Base-by-base conservation (phyloP, 768 basidiomycete genomes). In the Royoungia palumana region DNA sequence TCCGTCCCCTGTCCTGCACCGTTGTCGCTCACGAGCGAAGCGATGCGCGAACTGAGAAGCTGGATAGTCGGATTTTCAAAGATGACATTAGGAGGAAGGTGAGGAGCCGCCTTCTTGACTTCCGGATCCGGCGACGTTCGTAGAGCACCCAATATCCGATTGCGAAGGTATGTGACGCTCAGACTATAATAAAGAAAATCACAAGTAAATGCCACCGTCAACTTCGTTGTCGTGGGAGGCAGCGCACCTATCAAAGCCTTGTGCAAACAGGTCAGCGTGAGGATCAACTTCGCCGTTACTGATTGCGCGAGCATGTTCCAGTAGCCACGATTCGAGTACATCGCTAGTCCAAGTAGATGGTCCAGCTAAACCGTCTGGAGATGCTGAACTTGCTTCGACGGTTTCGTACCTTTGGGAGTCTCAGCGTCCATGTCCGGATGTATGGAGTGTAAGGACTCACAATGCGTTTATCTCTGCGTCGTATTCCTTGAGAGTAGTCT, bases 41-140 rank as follows among this genome's bases (percentile, higher is more conserved):
- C 22, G 41, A 57, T 36, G 2, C 46, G 39, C 4, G 13, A 12
- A 16, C 48, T 13, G 12, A 57, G 48, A 6, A 35, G 40, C 11
- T 48, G 28, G 14, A 74, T 67, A 2, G 72, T 72, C 10, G 76
- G 76, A 10, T 75, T 58, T 27, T 62, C 57, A 30, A 66, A 69
- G 2, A 78, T 67, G 40, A 72, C 57, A 44, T 61, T 59, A 4
- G 59, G 46, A 1, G 64, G 47, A 0, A 76, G 39, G 0, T 59
- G 46, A 8, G 37, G 42, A 5, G 59, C 59, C 4, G 63, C 53
- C 2, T 58, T 46, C 20, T 59, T 57, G 0, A 63, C 46, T 6
- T 54, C 59, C 0, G 62, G 46, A 19, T 63, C 57, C 3, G 60
- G 53, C 0, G 69, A 64, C 6, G 59, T 61, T 9, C 64, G 62